A percentile compares a stretch with the other conserved stretches of the same genome.
Conservation (phyloP, 805 yeast genomes). For the Cyberlindnera xishuangbannaensis region DNA sequence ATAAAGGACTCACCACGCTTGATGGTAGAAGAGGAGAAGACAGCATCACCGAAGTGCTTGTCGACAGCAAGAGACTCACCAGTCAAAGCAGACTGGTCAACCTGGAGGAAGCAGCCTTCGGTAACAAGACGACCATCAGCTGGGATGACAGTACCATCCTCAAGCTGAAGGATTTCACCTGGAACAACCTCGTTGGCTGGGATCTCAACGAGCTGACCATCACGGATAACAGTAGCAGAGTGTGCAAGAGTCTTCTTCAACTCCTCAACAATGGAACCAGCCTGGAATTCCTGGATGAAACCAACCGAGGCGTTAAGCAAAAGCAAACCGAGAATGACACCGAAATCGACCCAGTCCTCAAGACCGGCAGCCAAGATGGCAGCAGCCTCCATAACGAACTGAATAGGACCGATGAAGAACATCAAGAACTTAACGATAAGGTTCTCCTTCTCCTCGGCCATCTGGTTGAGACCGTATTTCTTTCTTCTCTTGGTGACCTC, state of each 20-base stretch:
- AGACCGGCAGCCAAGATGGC: slow-evolving; percentile 93
- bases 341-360: slow-evolving; percentile 98
- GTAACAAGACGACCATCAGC: slow-evolving; percentile 89
- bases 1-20: slow-evolving; percentile 94
- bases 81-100: slow-evolving; percentile 95
- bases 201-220: slow-evolving; percentile 70
- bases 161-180: slow-evolving; percentile 89
- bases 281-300: slow-evolving; percentile 96
- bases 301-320: slow-evolving; percentile 89
- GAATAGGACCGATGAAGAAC: slow-evolving; percentile 94
- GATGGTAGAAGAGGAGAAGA: slow-evolving; percentile 90
- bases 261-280: slow-evolving; percentile 96
- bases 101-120: slow-evolving; percentile 81
- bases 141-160: slow-evolving; percentile 89
- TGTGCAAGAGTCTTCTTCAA: slow-evolving; percentile 92
- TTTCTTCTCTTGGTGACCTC: slow-evolving; percentile 81
- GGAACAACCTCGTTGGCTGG: slow-evolving; percentile 86
- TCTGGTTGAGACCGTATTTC: slow-evolving; percentile 85
- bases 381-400: slow-evolving; percentile 97
- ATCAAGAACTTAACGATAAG: slow-evolving; percentile 69
- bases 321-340: slow-evolving; percentile 88
- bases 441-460: slow-evolving; percentile 86
- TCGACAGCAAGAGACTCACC: slow-evolving; percentile 97
- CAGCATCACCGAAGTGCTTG: slow-evolving; percentile 80
- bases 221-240: slow-evolving; percentile 80